Conservation (phyloP, 805 yeast genomes). For the Lachancea thermotolerans region DNA sequence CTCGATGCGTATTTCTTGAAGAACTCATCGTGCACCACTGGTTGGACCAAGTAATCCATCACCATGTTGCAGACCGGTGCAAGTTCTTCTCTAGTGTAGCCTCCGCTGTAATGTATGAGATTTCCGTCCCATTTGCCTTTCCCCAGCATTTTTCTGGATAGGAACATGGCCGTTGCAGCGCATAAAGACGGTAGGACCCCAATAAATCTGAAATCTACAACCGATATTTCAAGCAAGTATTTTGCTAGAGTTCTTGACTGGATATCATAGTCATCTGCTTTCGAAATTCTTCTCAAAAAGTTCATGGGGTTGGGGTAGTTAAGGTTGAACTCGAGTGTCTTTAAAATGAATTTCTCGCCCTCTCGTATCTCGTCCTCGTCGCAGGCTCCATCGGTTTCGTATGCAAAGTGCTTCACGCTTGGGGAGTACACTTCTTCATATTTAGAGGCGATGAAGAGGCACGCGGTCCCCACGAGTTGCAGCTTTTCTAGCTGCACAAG, state of each 20-base stretch:
- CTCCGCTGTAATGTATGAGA: conserved; percentile 86
- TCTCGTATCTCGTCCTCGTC: conserved; percentile 76
- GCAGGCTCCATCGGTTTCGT: conserved; percentile 79
- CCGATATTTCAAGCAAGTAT: conserved; percentile 72
- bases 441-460: conserved; percentile 83
- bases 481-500: conserved; percentile 72
- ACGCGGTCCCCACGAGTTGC: conserved; percentile 81
- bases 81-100: conserved; percentile 67
- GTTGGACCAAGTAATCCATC: conserved; percentile 68
- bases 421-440: conserved; percentile 92
- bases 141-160: conserved; percentile 71
- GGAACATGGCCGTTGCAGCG: conserved; percentile 85
- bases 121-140: conserved; percentile 76
- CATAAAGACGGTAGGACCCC: conserved; percentile 75
- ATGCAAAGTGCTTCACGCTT: conserved; percentile 76
- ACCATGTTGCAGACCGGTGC: conserved; percentile 67
- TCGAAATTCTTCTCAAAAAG: conserved; percentile 81
- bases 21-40: conserved; percentile 86
- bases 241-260: conserved; percentile 87
- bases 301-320: conserved; percentile 92
- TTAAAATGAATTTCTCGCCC: conserved; percentile 77
- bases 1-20: conserved; percentile 89
- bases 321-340: conserved; percentile 66
- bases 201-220: conserved; percentile 72
- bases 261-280: conserved; percentile 90